These are phyloP conservation scores for Amanita phalloides DNA, from an alignment of 768 basidiomycete genomes.

Conservation along the genomic window DNA sequence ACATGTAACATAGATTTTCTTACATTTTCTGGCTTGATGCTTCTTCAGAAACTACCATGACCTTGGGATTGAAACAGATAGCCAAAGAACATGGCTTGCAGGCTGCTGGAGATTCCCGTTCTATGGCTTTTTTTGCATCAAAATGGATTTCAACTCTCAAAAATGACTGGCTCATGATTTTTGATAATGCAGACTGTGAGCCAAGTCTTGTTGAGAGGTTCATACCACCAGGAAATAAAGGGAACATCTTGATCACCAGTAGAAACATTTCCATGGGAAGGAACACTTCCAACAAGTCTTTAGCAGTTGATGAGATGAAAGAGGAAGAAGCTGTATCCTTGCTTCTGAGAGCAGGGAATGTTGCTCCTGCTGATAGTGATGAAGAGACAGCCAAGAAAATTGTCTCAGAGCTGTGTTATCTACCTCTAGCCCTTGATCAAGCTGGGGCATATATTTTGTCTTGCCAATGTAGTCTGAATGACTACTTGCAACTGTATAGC, in stretches of 20 bases:
- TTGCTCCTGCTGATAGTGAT: neutral
- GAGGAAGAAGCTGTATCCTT: constrained; percentile 10
- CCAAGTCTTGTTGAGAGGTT: constrained; percentile 5
- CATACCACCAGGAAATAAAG: constrained; percentile 10
- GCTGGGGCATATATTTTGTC: constrained; percentile 11
- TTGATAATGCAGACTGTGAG: constrained; percentile 12
- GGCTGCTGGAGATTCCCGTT: neutral
- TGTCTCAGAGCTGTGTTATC: constrained; percentile 1
- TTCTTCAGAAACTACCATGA: constrained; percentile 9
- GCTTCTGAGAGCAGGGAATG: constrained; percentile 10
- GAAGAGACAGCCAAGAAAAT: constrained; percentile 7
- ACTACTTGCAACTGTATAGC: constrained; percentile 9
- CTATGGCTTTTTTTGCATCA: constrained; percentile 1
- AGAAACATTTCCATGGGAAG: constrained; percentile 8
- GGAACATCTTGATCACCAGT: constrained; percentile 13
- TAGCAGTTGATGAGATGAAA: constrained; percentile 10
- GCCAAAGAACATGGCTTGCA: constrained; percentile 1
- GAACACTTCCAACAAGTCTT: neutral
- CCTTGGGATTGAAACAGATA: constrained; percentile 1
- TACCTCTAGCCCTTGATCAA: constrained; percentile 11
- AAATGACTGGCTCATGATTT: constrained; percentile 11
- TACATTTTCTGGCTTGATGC: constrained; percentile 16
- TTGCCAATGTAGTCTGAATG: constrained; percentile 7
- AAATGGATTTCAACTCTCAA: constrained; percentile 9
- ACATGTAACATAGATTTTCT: constrained; percentile 8